A percentile compares a stretch with the other conserved stretches of the same genome.
Conservation (phyloP, 192 early-diverging fungal species). For the Mortierella hygrophila region DNA sequence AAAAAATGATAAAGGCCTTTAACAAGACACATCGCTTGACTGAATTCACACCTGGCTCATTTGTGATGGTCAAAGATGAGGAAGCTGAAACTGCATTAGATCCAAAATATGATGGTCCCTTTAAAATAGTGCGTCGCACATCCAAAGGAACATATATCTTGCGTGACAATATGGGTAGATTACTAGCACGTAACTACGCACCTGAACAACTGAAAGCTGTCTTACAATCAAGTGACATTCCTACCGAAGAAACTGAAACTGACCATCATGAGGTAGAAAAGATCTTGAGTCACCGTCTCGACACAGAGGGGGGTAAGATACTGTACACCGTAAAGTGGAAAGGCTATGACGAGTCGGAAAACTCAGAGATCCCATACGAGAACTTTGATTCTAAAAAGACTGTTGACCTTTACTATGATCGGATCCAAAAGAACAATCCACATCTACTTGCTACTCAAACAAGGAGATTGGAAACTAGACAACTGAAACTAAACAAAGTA, state of each 20-base stretch:
- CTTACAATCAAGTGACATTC: background rate
- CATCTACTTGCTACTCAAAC: no score
- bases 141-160: background rate
- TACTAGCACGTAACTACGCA: background rate
- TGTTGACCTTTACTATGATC: background rate
- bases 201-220: background rate
- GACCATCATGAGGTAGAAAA: background rate
- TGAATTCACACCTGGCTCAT: no score
- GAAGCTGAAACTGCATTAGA: background rate
- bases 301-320: background rate
- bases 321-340: background rate
- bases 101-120: background rate
- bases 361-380: background rate
- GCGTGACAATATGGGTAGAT: background rate
- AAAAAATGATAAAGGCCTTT: no score
- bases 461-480: background rate
- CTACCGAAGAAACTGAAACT: background rate
- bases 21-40: no score
- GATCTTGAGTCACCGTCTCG: constrained; percentile 3
- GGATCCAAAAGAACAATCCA: no score
- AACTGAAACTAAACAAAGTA: background rate
- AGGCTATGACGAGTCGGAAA: background rate
- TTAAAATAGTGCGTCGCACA: background rate
- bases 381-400: background rate
- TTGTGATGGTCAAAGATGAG: no score